Conservation (phyloP, 257 asterid genomes). For the Ilex asprella region DNA sequence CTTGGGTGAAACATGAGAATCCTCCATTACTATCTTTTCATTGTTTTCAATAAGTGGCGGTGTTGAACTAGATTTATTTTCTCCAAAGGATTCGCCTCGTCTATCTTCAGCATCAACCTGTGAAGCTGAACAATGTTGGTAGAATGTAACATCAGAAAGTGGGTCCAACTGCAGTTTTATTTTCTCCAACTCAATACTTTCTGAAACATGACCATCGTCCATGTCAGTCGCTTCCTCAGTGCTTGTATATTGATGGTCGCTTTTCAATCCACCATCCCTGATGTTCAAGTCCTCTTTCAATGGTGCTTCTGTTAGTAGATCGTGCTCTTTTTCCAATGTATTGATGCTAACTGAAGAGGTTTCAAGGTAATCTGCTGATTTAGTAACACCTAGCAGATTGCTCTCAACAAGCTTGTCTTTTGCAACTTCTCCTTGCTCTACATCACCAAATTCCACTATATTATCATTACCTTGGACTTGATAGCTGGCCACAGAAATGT, state of each 20-base stretch:
- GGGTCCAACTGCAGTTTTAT: slow-evolving; percentile 21
- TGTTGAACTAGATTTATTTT: slow-evolving; percentile 21
- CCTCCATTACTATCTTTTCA: slow-evolving; percentile 10
- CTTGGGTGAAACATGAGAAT: slow-evolving; percentile 30
- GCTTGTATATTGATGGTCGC: slow-evolving; percentile 18
- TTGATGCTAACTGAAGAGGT: slow-evolving; percentile 16
- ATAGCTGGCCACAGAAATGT: slow-evolving; percentile 14
- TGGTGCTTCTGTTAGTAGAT: slow-evolving; percentile 11
- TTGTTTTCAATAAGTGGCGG: slow-evolving; percentile 25
- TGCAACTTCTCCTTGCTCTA: slow-evolving; percentile 19
- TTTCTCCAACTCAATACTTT: slow-evolving; percentile 19
- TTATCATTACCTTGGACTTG: slow-evolving; percentile 20
- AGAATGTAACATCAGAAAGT: slow-evolving; percentile 21
- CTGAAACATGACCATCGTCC: slow-evolving; percentile 17
- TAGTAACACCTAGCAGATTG: slow-evolving; percentile 37
- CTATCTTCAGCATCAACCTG: slow-evolving; percentile 25
- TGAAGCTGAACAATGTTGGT: slow-evolving; percentile 23
- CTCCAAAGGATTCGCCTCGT: slow-evolving; percentile 24
- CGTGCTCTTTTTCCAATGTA: slow-evolving; percentile 28
- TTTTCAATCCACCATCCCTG: slow-evolving; percentile 20
- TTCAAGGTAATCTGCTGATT: slow-evolving; percentile 35
- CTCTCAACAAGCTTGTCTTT: slow-evolving; percentile 19
- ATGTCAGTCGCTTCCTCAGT: slow-evolving; percentile 21
- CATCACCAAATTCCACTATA: slow-evolving; percentile 19
- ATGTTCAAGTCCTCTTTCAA: slow-evolving; percentile 14